Conservation (phyloP, 192 early-diverging fungal species). For the Coemansia sp. region DNA sequence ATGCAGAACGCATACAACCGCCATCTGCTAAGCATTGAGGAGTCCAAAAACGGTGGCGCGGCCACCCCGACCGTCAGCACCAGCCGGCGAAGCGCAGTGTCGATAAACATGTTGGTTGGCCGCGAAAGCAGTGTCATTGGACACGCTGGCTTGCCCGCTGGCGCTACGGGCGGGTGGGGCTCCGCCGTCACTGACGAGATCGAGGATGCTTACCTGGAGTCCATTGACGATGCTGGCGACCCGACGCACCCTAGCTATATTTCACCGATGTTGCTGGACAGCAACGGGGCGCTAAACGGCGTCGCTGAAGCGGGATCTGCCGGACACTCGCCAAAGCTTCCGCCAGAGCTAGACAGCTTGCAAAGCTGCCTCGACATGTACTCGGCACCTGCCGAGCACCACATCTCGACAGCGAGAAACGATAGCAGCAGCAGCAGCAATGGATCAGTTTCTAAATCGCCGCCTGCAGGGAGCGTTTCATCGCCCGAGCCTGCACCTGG, state of each 20-base stretch:
- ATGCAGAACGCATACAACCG: conserved; percentile 28
- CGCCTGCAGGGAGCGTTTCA: not conserved
- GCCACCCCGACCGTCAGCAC: conserved; percentile 43
- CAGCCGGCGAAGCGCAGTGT: conserved; percentile 30
- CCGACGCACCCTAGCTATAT: not conserved
- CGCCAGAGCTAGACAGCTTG: conserved; percentile 28
- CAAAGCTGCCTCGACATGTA: conserved; percentile 32
- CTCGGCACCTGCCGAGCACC: not conserved
- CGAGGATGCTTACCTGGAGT: conserved; percentile 78
- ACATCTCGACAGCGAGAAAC: not conserved
- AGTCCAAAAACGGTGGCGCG: conserved; percentile 16
- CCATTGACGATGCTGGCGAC: conserved; percentile 51
- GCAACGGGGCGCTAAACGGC: not conserved
- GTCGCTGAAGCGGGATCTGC: not conserved
- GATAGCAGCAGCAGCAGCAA: conserved; percentile 2
- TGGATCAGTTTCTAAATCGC: not conserved
- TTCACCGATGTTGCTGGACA: not conserved
- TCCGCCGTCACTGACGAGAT: conserved; percentile 60
- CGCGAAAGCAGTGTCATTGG: conserved; percentile 6
- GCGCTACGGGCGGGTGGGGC: conserved; percentile 32
- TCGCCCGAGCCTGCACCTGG: not conserved
- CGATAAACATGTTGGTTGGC: conserved; percentile 34
- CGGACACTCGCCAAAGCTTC: conserved; percentile 1
- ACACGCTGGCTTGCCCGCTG: not conserved
- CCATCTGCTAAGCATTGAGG: conserved; percentile 16